Evolutionary conservation across 2,329 filamentous ascomycete species (phyloP), one percentile per base, ranked within the genome.

Genomic region (Sporothrix sp.): DNA sequence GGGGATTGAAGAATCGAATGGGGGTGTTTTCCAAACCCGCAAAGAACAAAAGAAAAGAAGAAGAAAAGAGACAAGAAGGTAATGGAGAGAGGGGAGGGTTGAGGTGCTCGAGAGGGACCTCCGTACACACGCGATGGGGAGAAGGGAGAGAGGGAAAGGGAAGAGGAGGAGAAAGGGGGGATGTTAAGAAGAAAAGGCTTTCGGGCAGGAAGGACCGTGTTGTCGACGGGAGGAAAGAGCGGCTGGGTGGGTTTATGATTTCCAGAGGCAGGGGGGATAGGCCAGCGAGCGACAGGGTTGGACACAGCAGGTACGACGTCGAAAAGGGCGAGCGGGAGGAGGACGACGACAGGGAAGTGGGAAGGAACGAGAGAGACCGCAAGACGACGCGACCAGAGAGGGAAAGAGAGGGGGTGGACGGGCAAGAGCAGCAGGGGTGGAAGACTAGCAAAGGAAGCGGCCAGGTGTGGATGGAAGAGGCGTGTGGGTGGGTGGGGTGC

Each of bases 161-260:
- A 62, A 62, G 61, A 63, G 65, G 62, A 65, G 63, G 56, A 61
- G 62, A 64, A 64, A 64, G 64, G 63, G 39, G 35, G 37, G 23
- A 44, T 23, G 21, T 43, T 33, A 37, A 51, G 37, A 47, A 36
- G 21, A 37, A 45, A 40, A 50, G 16, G 16, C n/a, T 28, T 47
- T 30, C n/a, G 43, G 42, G 27, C 18, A 50, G 35, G 37, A 49
- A 42, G 47, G 37, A 25, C 37, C 38, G 9, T 44, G 23, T 39
- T n/a, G 43, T 39, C 43, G 50, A 48, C 30, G 44, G 36, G 10
- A 38, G 43, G 42, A 32, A 50, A 48, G 39, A 45, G 53, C 51
- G 51, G 53, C 52, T 40, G 50, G 51, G 52, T 52, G 56, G 53
- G 55, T 57, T 57, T 60, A 54, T 52, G 53, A 53, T 54, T 53